Conservation (phyloP, 2,329 filamentous ascomycete genomes). For the Colletotrichum salicis region DNA sequence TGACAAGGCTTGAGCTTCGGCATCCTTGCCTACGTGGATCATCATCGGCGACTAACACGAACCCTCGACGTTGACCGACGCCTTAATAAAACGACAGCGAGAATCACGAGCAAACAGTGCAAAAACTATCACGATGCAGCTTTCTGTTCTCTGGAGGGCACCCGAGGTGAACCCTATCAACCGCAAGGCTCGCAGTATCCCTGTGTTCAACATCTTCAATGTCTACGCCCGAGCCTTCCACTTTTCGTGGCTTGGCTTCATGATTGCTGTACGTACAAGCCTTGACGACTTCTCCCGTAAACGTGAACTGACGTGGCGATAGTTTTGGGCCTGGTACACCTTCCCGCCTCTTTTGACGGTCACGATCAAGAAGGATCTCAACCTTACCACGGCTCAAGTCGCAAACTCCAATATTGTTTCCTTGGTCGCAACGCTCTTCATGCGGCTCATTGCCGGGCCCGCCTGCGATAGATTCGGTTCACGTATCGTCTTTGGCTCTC, state of each 20-base stretch:
- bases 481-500: constrained; percentile 80
- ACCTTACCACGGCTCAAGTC: constrained; percentile 76
- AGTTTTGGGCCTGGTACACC: constrained; percentile 91
- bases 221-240: constrained; percentile 89
- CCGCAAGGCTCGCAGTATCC: constrained; percentile 83
- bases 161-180: constrained; percentile 87
- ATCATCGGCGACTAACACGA: constrained; percentile 4
- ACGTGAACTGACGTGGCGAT: constrained; percentile 41
- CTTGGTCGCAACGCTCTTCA: constrained; percentile 76
- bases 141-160: constrained; percentile 58
- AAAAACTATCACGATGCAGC: constrained; percentile 43
- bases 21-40: background rate
- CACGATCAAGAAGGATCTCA: constrained; percentile 82
- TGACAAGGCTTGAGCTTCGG: background rate
- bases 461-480: constrained; percentile 88
- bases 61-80: background rate
- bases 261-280: constrained; percentile 76
- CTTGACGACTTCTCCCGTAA: background rate
- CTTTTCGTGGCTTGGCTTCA: constrained; percentile 88
- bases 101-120: background rate
- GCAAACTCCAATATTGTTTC: constrained; percentile 93
- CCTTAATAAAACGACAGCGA: background rate
- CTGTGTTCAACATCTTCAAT: constrained; percentile 80
- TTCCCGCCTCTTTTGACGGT: constrained; percentile 84
- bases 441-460: constrained; percentile 82